Conservation (phyloP, 805 yeast species). For the Zygosaccharomyces bisporus region DNA sequence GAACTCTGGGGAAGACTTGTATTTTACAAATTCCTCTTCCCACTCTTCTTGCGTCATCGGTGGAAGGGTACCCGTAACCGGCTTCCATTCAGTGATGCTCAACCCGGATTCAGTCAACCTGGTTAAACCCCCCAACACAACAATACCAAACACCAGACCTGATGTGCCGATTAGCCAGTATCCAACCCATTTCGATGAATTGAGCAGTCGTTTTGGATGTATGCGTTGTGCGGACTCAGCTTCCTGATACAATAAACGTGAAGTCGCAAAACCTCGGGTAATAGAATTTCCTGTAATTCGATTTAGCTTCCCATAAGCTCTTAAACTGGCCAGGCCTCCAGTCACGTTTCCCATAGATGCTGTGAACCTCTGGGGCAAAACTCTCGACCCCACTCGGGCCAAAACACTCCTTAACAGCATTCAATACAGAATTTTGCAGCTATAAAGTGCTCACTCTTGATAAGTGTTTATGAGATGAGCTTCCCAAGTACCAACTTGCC, state of each 20-base stretch:
- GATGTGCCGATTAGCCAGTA: conserved; percentile 88
- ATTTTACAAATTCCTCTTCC: conserved; percentile 78
- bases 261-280: conserved; percentile 13
- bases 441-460: background rate
- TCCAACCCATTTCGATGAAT: conserved; percentile 62
- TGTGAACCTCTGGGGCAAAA: background rate
- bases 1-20: conserved; percentile 86
- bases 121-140: conserved; percentile 93
- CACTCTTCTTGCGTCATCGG: conserved; percentile 79
- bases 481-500: background rate
- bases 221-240: conserved; percentile 16
- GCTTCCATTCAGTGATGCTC: conserved; percentile 97
- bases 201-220: conserved; percentile 37
- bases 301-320: background rate
- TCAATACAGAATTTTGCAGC: background rate
- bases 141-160: conserved; percentile 88
- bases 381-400: conserved; percentile 1
- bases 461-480: background rate
- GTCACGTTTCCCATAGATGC: background rate
- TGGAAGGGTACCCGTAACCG: conserved; percentile 92
- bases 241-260: conserved; percentile 15
- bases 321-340: background rate
- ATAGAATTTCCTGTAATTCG: background rate
- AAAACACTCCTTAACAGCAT: conserved; percentile 1
- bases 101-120: conserved; percentile 94